A percentile compares a stretch with the other conserved stretches of the same genome.
Conservation (phyloP, 2,329 filamentous ascomycete species). For the Sporothrix pseudoabietina region DNA sequence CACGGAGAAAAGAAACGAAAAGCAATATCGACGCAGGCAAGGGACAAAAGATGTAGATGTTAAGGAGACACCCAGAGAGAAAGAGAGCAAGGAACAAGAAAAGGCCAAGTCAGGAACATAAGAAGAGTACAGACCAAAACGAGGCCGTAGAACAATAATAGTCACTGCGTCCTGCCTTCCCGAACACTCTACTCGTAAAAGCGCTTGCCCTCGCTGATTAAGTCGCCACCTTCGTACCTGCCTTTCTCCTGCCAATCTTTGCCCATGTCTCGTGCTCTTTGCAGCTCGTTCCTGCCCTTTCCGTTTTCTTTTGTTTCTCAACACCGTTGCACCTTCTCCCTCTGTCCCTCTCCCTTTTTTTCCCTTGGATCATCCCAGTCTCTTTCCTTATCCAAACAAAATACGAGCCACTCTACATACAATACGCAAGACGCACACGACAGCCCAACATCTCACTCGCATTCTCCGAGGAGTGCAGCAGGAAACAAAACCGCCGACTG, state of each 20-base stretch:
- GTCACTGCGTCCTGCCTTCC: not conserved
- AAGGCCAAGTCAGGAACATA: not conserved
- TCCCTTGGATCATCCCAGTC: not conserved
- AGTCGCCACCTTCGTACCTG: constrained; percentile 14
- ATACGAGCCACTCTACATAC: not conserved
- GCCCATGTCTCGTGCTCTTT: not conserved
- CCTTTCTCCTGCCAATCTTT: not conserved
- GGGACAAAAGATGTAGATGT: not conserved
- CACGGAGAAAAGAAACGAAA: not conserved
- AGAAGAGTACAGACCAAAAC: not conserved
- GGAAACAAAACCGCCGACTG: not conserved
- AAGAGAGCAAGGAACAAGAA: not conserved
- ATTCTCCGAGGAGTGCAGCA: constrained; percentile 18
- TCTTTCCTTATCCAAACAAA: not conserved
- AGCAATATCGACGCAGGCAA: not conserved
- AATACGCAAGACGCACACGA: not conserved
- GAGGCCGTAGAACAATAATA: not conserved
- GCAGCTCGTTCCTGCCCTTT: constrained; percentile 16
- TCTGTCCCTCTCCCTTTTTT: not conserved
- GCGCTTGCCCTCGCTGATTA: not conserved
- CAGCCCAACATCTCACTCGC: constrained; percentile 2
- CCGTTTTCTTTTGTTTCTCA: not conserved
- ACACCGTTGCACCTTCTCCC: not conserved
- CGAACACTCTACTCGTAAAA: not conserved
- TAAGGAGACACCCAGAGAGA: not conserved